Evolutionary conservation across 768 basidiomycete species (phyloP), one percentile per base, ranked within the genome.

Genomic region (Amanita pallidorosea): DNA sequence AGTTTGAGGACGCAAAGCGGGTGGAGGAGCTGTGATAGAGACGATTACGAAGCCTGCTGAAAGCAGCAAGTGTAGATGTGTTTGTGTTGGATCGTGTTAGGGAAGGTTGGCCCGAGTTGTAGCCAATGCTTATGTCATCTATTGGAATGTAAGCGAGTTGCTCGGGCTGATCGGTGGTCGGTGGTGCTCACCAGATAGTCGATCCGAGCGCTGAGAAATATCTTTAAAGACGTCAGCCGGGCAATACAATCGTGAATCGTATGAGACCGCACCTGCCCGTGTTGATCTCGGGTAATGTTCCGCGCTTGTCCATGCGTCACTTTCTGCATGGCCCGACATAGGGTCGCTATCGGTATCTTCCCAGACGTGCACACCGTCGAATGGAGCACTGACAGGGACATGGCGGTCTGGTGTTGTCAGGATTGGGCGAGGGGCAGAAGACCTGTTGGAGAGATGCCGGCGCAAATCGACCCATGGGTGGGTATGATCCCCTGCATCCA

Each of bases 261-360:
- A 11, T 33, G 37, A 46, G 23, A 22, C 12, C 48, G 37, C 20
- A 49, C 48, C 48, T 49, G 36, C 25, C n/a, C 48, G 17, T 6
- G 27, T 11, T 31, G 31, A 18, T 27, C 45, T 46, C 29, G 45
- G 18, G 34, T 38, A 36, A 38, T 48, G 18, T 13, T 44, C 41
- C 18, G 38, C 13, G 9, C 34, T 15, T 2, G 29, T 17, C 49
- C 40, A 42, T 22, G 17, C 20, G 12, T 44, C 42, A 25, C 29
- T 34, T 44, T 51, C 49, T 20, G 23, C 22, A 44, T 29, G 25
- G 7, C 29, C 34, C 8, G 49, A 51, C 27, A 51, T 34, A 31
- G 41, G 25, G 15, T 51, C 49, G 34, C 49, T 31, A 34, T 49
- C 48, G 13, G 42, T n/a, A 13, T 51, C 49, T 15, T 42, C 49